These are phyloP conservation scores for Malassezia yamatoensis DNA, from an alignment of 1,284 basidiomycete species.

Conservation along the genomic window DNA sequence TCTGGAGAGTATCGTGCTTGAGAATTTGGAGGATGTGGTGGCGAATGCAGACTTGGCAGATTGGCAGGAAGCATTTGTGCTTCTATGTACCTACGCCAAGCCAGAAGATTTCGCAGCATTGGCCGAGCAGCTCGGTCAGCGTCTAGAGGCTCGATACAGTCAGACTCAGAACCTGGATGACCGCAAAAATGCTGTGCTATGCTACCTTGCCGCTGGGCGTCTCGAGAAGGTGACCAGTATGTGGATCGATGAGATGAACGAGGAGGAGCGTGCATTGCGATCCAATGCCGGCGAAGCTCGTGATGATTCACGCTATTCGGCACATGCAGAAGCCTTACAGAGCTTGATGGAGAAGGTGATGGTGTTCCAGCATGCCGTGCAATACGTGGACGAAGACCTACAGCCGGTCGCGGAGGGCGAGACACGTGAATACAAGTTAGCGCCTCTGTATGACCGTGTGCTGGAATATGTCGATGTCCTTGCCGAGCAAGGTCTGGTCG, in stretches of 20 bases:
- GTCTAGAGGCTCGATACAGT: conserved; percentile 72
- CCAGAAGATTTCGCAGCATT: conserved; percentile 73
- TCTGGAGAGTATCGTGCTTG: conserved; percentile 86
- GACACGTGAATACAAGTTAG: conserved; percentile 69
- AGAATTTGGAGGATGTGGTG: conserved; percentile 82
- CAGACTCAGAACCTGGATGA: conserved; percentile 38
- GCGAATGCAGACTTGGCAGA: conserved; percentile 89
- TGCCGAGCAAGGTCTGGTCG: conserved; percentile 75
- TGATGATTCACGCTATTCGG: conserved; percentile 56
- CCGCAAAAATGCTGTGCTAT: conserved; percentile 80
- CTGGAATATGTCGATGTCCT: conserved; percentile 90
- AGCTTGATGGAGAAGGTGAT: conserved; percentile 94
- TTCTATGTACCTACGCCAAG: conserved; percentile 85
- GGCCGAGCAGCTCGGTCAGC: conserved; percentile 79
- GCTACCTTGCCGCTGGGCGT: conserved; percentile 72
- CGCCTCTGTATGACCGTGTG: conserved; percentile 79
- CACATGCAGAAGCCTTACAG: conserved; percentile 79
- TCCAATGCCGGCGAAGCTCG: conserved; percentile 16
- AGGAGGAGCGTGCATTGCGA: conserved; percentile 60
- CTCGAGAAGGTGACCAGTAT: conserved; percentile 81
- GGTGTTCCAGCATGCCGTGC: conserved; percentile 79
- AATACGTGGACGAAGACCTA: conserved; percentile 75
- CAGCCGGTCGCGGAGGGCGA: conserved; percentile 49
- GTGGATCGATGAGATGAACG: conserved; percentile 81
- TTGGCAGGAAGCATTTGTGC: conserved; percentile 95